phyloP scores from a whole-genome alignment of 2,329 filamentous ascomycete species.

The Drechslera avenae region DNA sequence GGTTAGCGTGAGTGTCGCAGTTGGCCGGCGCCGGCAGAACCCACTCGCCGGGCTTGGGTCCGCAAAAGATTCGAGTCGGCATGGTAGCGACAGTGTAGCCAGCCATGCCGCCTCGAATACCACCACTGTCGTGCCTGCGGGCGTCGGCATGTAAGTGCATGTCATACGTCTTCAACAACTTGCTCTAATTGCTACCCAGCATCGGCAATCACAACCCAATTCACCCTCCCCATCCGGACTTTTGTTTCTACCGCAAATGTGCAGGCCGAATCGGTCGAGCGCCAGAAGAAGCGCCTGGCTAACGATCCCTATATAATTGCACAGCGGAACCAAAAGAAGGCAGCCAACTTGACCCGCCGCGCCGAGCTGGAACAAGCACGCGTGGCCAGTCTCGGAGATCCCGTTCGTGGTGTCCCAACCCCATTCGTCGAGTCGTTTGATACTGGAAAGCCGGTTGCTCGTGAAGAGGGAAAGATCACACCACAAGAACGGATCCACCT shows the following conservation, averaged over 20 bases:
- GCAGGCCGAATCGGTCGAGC: conserved; percentile 57
- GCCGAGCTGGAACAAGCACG: conserved; percentile 70
- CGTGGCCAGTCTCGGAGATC: conserved; percentile 71
- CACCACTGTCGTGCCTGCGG: conserved; percentile 51
- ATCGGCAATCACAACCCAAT: conserved; percentile 39
- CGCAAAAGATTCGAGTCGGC: conserved; percentile 25
- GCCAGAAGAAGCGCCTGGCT: conserved; percentile 64
- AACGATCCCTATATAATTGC: conserved; percentile 82
- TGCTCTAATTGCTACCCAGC: conserved; percentile 11
- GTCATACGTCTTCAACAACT: not conserved
- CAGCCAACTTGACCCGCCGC: conserved; percentile 78
- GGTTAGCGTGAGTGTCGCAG: too few species aligned
- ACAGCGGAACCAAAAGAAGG: conserved; percentile 81
- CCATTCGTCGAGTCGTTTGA: conserved; percentile 85
- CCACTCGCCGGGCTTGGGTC: conserved; percentile 1
- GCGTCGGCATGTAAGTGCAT: conserved; percentile 42
- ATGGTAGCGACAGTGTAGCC: conserved; percentile 14
- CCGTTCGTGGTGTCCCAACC: conserved; percentile 77
- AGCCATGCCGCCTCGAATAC: conserved; percentile 57
- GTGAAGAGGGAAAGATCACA: conserved; percentile 25
- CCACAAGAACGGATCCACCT: conserved; percentile 55
- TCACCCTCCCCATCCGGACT: conserved; percentile 60
- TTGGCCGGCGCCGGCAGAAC: conserved; percentile 16
- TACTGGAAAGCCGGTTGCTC: conserved; percentile 54
- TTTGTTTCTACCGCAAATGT: conserved; percentile 68